Base-by-base conservation (phyloP, 495 filamentous ascomycete species). In the Niebla homalea region DNA sequence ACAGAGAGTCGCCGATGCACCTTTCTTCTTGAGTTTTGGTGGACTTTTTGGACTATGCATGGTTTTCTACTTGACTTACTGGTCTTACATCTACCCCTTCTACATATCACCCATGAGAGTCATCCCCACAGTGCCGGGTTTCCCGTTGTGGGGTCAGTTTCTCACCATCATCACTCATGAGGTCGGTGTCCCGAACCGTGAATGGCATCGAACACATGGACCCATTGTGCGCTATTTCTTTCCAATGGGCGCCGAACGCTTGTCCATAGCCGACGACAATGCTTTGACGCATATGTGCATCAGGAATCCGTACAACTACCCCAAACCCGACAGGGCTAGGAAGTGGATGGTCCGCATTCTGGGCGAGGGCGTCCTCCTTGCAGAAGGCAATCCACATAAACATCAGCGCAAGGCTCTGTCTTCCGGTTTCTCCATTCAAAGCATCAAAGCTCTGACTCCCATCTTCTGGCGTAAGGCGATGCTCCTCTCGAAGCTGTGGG, bases 241-340 rank as follows among this genome's bases (percentile, higher is more conserved):
- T 25, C 68, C 68, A 16, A 67, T 71, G 19, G 68, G 67, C 25
- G 60, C 62, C 14, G 67, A 70, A 54, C 64, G 67, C 18, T 60
- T 71, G 22, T 68, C 68, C 11, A 58, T 71, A 21, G 66, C 67
- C 44, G 68, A 71, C 54, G 66, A 66, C 42, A 60, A 63, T 35
- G 64, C 65, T 20, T 61, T 76, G 44, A 68, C 67, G 48, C 69
- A 74, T 50, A 68, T 75, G 62, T 71, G 69, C 10, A 58, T 71
- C 50, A 70, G 69, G 51, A 71, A 76, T 59, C 68, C 71, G 3
- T 75, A 76, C 64, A 74, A 72, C 57, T 76, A 67, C 55, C 70
- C 70, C 16, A 74, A 75, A 52, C 72, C 72, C 0, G 54, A 68
- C 0, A 69, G 69, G 37, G 71, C 69, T 2, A 69, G 67, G 63